Base-by-base conservation (phyloP, 2,329 filamentous ascomycete genomes). In the Iodosphaeria phyllophila region DNA sequence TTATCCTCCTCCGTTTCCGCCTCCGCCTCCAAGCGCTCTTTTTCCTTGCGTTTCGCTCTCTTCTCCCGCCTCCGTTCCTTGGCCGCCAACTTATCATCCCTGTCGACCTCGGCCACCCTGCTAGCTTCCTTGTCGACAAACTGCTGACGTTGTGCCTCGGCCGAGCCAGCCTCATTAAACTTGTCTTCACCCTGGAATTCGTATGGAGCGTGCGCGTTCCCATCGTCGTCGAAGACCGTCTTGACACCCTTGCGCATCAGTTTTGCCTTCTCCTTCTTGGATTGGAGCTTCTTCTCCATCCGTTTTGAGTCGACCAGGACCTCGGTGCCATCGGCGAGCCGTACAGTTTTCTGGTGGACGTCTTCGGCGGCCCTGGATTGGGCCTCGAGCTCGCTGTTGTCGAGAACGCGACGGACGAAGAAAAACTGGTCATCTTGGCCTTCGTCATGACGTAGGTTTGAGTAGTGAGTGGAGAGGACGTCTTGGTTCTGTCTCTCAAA, bases 401-500 rank as follows among this genome's bases (percentile, higher is more conserved):
- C 64, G 30, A 92, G 73, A n/a, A 82, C 71, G 29, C 84, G 71
- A 54, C 93, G 98, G 33, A 93, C 76, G 4, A 75, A 70, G 27
- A 92, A 58, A 61, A 98, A 93, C 35, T 91, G 75, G 30, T 70
- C 70, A 24, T 80, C 76, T 28, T 74, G 24, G 20, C 57, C 52
- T 25, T 64, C 70, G 19, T 73, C 62, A 25, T 61, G 61, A 31
- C 95, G 72, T 33, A 98, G 64, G 42, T 86, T 92, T 30, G 71
- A 69, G 56, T 93, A 95, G 51, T 98, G 89, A 28, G 75, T 72
- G n/a, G 86, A 84, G 34, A 98, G 53, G 16, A 98, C 78, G 43
- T 93, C 84, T 50, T 95, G 86, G 50, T 98, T 98, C 38, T 27
- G 19, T 22, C 89, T 66, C 56, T 93, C 86, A 50, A 95, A 93